These are phyloP conservation scores for Pterulicium gracile DNA, from an alignment of 1,284 basidiomycete species.

Conservation along the genomic window DNA sequence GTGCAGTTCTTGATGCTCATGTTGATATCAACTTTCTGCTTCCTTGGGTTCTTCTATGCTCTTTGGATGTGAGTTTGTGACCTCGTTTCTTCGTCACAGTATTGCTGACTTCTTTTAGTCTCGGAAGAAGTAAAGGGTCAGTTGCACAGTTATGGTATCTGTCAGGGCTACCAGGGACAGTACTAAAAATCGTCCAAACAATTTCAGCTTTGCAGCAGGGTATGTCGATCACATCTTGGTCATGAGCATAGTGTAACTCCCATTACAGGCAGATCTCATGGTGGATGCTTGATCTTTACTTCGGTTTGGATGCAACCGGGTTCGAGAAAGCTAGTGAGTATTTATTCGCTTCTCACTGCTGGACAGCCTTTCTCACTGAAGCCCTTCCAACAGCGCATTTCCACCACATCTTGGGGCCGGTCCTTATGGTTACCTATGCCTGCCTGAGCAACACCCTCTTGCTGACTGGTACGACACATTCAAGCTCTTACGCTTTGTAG, in stretches of 20 bases:
- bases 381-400: conserved; percentile 71
- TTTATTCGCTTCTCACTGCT: not conserved
- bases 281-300: conserved; percentile 88
- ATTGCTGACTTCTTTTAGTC: not conserved
- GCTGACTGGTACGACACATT: conserved; percentile 48
- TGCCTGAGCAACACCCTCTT: conserved; percentile 83
- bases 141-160: not conserved
- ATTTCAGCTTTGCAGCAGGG: conserved; percentile 1
- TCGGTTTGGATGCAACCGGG: conserved; percentile 81
- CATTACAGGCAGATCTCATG: conserved; percentile 57
- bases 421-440: conserved; percentile 81
- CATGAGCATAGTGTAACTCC: not conserved
- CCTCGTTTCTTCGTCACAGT: conserved; percentile 2
- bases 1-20: conserved; percentile 71
- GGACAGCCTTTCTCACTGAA: not conserved
- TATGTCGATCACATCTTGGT: not conserved
- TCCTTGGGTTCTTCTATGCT: conserved; percentile 84
- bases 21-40: conserved; percentile 84
- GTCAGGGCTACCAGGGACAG: not conserved
- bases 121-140: conserved; percentile 1
- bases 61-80: conserved; percentile 68
- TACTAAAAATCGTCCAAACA: no score
- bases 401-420: conserved; percentile 76
- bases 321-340: conserved; percentile 68
- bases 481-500: conserved; percentile 4